A percentile compares a stretch with the other conserved stretches of the same genome.
Evolutionary conservation across 345 rosid species (phyloP).

Genomic region (Excoecaria agallocha): DNA sequence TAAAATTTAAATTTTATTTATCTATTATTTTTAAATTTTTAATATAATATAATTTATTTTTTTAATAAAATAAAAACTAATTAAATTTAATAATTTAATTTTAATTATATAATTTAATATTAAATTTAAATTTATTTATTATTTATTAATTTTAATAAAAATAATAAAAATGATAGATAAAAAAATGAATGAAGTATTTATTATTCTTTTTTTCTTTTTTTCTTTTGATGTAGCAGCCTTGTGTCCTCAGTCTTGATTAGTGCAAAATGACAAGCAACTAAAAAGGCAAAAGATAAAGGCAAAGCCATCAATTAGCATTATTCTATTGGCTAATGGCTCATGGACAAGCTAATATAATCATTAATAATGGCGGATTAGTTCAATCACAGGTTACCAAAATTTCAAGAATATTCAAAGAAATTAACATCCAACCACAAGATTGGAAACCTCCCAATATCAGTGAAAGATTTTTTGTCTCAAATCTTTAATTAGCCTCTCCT

Average conservation of each 20-base stretch:
- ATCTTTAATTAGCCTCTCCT: background rate
- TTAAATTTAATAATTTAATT: too few relatives aligned
- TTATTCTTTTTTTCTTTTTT: too few relatives aligned
- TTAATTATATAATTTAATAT: too few relatives aligned
- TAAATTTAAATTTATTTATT: too few relatives aligned
- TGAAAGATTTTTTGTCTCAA: background rate
- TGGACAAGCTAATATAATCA: background rate
- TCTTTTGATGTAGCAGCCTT: conserved; percentile 6
- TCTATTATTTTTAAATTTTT: too few relatives aligned
- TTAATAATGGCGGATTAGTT: conserved; percentile 17
- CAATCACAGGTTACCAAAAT: background rate
- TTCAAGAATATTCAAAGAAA: too few relatives aligned
- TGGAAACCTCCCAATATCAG: background rate
- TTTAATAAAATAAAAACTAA: too few relatives aligned
- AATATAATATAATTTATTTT: too few relatives aligned
- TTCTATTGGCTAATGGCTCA: conserved; percentile 45
- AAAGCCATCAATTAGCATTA: conserved; percentile 19
- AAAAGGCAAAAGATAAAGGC: background rate
- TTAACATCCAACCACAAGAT: background rate
- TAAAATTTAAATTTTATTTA: too few relatives aligned
- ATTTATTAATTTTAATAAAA: too few relatives aligned
- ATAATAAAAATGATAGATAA: too few relatives aligned
- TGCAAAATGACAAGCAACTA: conserved; percentile 27
- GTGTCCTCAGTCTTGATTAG: conserved; percentile 17
- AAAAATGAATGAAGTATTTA: too few relatives aligned